Conservation (phyloP, 441 rosid genomes). For the Populus trichocarpa region DNA sequence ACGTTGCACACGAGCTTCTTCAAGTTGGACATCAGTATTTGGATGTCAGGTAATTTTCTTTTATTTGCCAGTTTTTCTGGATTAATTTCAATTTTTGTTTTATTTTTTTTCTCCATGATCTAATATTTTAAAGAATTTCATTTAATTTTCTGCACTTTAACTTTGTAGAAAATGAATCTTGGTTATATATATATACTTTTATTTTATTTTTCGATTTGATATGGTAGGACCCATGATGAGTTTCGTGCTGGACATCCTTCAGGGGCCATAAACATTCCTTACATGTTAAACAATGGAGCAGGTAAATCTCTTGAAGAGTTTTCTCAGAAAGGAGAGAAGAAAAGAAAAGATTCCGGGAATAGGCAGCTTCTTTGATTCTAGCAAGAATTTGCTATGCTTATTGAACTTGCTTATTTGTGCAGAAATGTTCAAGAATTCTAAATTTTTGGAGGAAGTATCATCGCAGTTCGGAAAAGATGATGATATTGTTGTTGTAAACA, state of each 20-base stretch:
- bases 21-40: constrained; percentile 31
- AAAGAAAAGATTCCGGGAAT: background rate
- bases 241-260: constrained; percentile 35
- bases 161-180: background rate
- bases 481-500: constrained; percentile 17
- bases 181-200: background rate
- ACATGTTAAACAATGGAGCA: constrained; percentile 21
- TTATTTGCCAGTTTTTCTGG: background rate
- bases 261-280: constrained; percentile 35
- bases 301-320: constrained; percentile 11
- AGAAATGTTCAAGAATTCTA: constrained; percentile 31
- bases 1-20: constrained; percentile 24
- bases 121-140: too few relatives aligned
- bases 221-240: constrained; percentile 33
- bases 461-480: constrained; percentile 23
- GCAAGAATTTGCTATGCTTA: background rate
- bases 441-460: constrained; percentile 32
- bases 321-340: background rate
- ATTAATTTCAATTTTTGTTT: background rate
- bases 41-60: constrained; percentile 30
- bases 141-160: background rate
- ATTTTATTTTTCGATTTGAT: background rate
- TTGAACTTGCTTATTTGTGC: background rate
- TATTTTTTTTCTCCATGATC: background rate
- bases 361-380: background rate